These are phyloP conservation scores for Diaporthe amygdali DNA, from an alignment of 2,329 filamentous ascomycete species.

Conservation along the genomic window DNA sequence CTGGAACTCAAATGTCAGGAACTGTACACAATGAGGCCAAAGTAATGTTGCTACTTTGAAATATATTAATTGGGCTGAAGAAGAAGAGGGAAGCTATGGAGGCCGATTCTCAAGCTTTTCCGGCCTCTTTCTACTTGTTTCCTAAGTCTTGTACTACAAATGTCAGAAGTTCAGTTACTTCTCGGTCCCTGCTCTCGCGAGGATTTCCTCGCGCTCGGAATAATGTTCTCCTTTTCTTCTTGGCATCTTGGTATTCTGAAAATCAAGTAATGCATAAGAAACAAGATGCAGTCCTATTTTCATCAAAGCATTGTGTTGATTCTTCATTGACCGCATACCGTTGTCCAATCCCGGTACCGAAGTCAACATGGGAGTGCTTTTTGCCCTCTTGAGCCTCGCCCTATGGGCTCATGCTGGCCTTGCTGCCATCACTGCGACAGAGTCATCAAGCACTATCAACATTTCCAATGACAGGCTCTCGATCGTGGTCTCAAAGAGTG, in stretches of 20 bases:
- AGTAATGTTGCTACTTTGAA: background rate
- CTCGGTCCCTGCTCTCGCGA: conserved; percentile 3
- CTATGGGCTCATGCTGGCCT: background rate
- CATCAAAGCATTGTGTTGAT: background rate
- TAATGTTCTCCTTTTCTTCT: background rate
- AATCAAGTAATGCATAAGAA: background rate
- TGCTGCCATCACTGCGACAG: background rate
- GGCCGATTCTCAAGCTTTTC: background rate
- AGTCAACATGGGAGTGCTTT: background rate
- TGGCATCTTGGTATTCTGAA: background rate
- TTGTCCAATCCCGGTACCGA: background rate
- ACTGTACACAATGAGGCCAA: background rate
- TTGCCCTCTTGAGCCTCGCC: background rate
- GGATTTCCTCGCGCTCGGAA: background rate
- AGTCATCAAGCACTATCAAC: background rate
- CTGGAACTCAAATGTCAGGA: background rate
- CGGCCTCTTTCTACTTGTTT: background rate
- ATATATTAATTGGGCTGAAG: background rate
- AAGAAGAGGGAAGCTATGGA: background rate
- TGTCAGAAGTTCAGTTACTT: background rate
- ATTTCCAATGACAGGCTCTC: conserved; percentile 4
- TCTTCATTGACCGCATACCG: background rate
- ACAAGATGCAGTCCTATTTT: background rate
- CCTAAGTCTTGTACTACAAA: background rate
- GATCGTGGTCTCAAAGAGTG: background rate